phyloP scores from a whole-genome alignment of 2,329 filamentous ascomycete genomes.

The Purpureocillium takamizusanense region DNA sequence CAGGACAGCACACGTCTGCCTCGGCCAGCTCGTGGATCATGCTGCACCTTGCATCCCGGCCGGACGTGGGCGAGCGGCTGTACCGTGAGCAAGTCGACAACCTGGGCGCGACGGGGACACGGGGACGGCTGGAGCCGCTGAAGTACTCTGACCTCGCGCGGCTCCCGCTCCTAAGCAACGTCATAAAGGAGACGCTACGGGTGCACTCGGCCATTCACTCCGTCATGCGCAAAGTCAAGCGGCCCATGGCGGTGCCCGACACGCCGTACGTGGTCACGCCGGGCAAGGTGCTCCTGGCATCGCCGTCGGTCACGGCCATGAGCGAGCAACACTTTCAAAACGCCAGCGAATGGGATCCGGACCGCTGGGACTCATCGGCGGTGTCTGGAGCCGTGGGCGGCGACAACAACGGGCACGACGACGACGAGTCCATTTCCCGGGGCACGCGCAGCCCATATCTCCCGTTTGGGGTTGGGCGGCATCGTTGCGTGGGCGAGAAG shows the following conservation, averaged over 20 bases:
- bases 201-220: conserved; percentile 65
- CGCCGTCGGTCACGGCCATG: conserved; percentile 30
- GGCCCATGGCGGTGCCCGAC: conserved; percentile 49
- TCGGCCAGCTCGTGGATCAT: conserved; percentile 73
- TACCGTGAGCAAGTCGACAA: conserved; percentile 49
- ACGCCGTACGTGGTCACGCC: conserved; percentile 47
- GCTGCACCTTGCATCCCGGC: conserved; percentile 60
- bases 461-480: conserved; percentile 64
- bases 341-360: conserved; percentile 16
- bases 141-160: conserved; percentile 50
- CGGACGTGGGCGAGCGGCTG: conserved; percentile 61
- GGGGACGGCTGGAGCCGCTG: conserved; percentile 42
- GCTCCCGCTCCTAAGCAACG: conserved; percentile 51
- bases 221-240: conserved; percentile 64
- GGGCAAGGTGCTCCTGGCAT: conserved; percentile 35
- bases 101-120: conserved; percentile 17
- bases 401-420: conserved; percentile 17
- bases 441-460: conserved; percentile 37
- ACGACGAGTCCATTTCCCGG: conserved; percentile 19
- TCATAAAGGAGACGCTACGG: conserved; percentile 64
- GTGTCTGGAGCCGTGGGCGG: conserved; percentile 5
- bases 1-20: conserved; percentile 72
- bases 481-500: conserved; percentile 69
- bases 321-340: conserved; percentile 41
- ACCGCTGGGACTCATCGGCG: conserved; percentile 16